Percentiles rank a stretch among this genome's conserved stretches.
Conservation (phyloP, 2,329 filamentous ascomycete genomes). For the Albophoma yamanashiensis region DNA sequence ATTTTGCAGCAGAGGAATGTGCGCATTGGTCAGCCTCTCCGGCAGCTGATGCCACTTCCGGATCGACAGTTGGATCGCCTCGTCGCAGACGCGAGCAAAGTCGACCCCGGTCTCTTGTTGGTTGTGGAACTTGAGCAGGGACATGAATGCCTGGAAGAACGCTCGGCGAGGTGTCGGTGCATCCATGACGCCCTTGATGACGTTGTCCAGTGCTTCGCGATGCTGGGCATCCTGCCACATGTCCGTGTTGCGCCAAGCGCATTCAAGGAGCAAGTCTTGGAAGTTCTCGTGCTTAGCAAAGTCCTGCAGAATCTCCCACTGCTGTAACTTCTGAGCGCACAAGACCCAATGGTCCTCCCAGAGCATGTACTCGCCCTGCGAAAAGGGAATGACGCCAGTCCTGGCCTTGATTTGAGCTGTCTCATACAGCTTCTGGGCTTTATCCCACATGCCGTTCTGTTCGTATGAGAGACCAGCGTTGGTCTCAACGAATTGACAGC, state of each 20-base stretch:
- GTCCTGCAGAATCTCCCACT: conserved; percentile 96
- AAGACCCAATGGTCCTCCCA: conserved; percentile 99
- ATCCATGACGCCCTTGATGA: conserved; percentile 96
- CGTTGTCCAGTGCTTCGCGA: conserved; percentile 78
- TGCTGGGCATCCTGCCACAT: conserved; percentile 85
- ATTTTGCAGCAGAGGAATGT: conserved; percentile 89
- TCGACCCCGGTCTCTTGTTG: conserved; percentile 71
- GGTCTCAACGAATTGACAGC: conserved; percentile 94
- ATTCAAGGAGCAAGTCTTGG: conserved; percentile 89
- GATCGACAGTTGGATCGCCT: conserved; percentile 94
- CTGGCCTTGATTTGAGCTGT: conserved; percentile 93
- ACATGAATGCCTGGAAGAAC: conserved; percentile 99
- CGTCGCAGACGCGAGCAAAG: conserved; percentile 85
- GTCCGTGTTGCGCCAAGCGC: conserved; percentile 90
- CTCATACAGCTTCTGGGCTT: conserved; percentile 94
- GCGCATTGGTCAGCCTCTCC: conserved; percentile 82
- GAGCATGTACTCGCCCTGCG: conserved; percentile 93
- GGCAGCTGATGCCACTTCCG: conserved; percentile 99
- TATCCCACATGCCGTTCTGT: conserved; percentile 99
- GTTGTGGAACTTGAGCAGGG: conserved; percentile 84
- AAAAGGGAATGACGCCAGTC: conserved; percentile 92
- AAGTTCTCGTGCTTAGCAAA: conserved; percentile 99
- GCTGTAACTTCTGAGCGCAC: conserved; percentile 94
- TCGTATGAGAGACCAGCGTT: conserved; percentile 96
- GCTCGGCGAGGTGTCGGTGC: conserved; percentile 86